These are phyloP conservation scores for Theileria luwenshuni DNA, from an alignment of 169 alveolate species.

Conservation along the genomic window DNA sequence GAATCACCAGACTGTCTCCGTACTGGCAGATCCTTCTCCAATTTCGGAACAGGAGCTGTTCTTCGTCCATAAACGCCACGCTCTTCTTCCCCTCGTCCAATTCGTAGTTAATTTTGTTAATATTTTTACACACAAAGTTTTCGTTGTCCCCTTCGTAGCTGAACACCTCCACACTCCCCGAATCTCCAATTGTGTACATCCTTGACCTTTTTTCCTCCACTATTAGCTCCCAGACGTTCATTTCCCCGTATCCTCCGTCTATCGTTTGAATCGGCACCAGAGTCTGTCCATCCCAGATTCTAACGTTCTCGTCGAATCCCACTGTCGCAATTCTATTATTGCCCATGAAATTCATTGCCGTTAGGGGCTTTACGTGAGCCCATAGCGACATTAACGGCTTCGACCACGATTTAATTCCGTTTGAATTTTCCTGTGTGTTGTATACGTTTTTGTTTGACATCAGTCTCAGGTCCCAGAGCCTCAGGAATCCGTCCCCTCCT, in stretches of 20 bases:
- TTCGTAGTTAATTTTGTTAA: slow-evolving; percentile 17
- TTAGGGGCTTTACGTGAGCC: slow-evolving; percentile 53
- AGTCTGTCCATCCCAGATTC: slow-evolving; percentile 38
- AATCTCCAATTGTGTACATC: slow-evolving; percentile 29
- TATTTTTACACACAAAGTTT: slow-evolving; percentile 16
- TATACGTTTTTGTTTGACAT: slow-evolving; percentile 30
- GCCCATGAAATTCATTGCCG: slow-evolving; percentile 38
- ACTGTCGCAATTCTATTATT: slow-evolving; percentile 9
- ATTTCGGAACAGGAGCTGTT: slow-evolving; percentile 20
- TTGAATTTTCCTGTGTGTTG: not conserved
- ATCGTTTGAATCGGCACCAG: slow-evolving; percentile 33
- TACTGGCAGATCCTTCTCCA: slow-evolving; percentile 51
- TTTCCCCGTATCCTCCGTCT: slow-evolving; percentile 30
- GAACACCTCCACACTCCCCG: slow-evolving; percentile 29
- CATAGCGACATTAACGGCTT: slow-evolving; percentile 47
- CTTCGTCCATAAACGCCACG: slow-evolving; percentile 12
- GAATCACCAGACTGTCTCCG: slow-evolving; percentile 40
- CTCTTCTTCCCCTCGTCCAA: slow-evolving; percentile 12
- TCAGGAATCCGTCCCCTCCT: slow-evolving; percentile 79
- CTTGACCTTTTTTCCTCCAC: slow-evolving; percentile 19
- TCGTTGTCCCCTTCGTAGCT: slow-evolving; percentile 4
- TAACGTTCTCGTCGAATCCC: slow-evolving; percentile 48
- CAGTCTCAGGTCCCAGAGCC: slow-evolving; percentile 77
- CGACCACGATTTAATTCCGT: not conserved
- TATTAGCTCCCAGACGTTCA: slow-evolving; percentile 51